phyloP scores from a whole-genome alignment of 495 filamentous ascomycete genomes.

The Aspergillus heteromorphus region DNA sequence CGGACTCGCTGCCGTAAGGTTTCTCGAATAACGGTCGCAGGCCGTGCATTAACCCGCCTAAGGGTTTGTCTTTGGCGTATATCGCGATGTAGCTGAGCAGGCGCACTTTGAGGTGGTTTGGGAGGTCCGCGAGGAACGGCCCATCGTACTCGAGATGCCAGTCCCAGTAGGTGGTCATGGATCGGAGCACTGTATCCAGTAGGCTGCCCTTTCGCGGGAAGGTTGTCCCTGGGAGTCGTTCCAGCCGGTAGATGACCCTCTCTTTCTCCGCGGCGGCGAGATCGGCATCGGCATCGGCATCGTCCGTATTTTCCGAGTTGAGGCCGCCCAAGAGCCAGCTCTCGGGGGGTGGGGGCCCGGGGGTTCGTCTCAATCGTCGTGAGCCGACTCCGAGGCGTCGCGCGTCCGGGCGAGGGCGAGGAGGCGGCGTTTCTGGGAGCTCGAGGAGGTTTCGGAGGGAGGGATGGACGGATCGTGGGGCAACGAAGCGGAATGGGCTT shows the following conservation, averaged over 20 bases:
- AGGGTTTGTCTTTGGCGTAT: slow-evolving; percentile 35
- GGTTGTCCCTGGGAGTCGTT: slow-evolving; percentile 38
- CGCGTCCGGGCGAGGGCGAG: slow-evolving; percentile 52
- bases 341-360: slow-evolving; percentile 65
- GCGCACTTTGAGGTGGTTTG: slow-evolving; percentile 52
- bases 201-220: slow-evolving; percentile 48
- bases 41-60: slow-evolving; percentile 21
- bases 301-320: slow-evolving; percentile 4
- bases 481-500: slow-evolving; percentile 11
- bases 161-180: slow-evolving; percentile 63
- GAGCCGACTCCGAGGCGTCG: slow-evolving; percentile 33
- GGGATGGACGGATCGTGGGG: slow-evolving; percentile 47
- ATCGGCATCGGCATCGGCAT: not conserved
- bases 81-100: slow-evolving; percentile 60
- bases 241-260: slow-evolving; percentile 27
- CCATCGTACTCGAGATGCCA: slow-evolving; percentile 63
- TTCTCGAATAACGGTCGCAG: slow-evolving; percentile 27
- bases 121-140: slow-evolving; percentile 58
- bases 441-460: slow-evolving; percentile 57
- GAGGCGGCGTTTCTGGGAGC: slow-evolving; percentile 64
- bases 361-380: slow-evolving; percentile 43
- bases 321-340: slow-evolving; percentile 57
- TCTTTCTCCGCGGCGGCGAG: slow-evolving; percentile 3
- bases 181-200: slow-evolving; percentile 51
- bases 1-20: slow-evolving; percentile 8